A percentile compares a stretch with the other conserved stretches of the same genome.
Conservation (phyloP, 73 alveolate genomes). For the Paramecium pentaurelia region DNA sequence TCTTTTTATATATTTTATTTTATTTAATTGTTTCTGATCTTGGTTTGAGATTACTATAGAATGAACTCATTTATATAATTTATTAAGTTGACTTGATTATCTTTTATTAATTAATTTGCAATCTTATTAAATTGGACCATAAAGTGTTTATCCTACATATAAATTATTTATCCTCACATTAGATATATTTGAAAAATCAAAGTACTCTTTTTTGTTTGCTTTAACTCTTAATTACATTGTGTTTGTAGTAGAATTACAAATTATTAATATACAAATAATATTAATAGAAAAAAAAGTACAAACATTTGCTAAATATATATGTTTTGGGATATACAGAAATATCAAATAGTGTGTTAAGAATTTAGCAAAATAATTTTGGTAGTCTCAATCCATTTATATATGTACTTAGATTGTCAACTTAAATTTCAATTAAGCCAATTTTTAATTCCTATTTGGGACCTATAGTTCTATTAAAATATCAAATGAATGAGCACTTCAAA, state of each 20-base stretch:
- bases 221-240: not conserved
- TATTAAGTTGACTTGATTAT: not conserved
- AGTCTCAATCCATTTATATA: too few species aligned
- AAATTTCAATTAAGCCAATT: too few species aligned
- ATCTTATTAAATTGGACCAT: not conserved
- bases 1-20: not conserved
- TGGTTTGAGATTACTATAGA: not conserved
- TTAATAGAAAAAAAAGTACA: too few species aligned
- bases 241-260: not conserved
- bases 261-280: too few species aligned
- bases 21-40: not conserved
- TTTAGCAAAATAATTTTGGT: too few species aligned
- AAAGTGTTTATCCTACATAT: not conserved
- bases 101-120: not conserved
- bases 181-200: not conserved
- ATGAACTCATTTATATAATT: not conserved
- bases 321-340: too few species aligned
- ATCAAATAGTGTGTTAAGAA: too few species aligned
- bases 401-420: too few species aligned
- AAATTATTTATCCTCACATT: not conserved
- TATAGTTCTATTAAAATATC: too few species aligned
- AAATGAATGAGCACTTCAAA: too few species aligned
- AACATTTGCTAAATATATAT: too few species aligned
- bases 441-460: too few species aligned
- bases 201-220: not conserved